Evolutionary conservation across 306 rosid species (phyloP), one percentile per base, ranked within the genome.

Genomic region (Quercus rubra): DNA sequence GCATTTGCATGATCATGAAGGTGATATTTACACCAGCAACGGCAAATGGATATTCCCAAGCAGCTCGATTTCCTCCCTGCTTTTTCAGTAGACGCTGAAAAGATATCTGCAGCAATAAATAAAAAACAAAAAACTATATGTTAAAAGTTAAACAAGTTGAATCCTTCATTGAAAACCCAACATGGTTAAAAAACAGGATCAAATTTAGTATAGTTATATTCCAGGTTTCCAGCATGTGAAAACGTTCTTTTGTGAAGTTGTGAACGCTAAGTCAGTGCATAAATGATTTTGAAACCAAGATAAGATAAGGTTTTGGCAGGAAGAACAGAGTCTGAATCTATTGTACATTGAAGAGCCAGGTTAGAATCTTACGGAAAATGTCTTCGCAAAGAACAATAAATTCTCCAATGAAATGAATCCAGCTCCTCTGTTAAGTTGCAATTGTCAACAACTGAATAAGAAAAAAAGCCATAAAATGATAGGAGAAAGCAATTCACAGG

Each of bases 381-480:
- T 89, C 86, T 94, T 91, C 0, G 97, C 97, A 63, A 94, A 94
- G 88, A 91, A 94, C 79, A 94, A 74, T 52, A 94, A 90, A 67
- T 94, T 94, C 91, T 94, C 98, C 94, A 94, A 86, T 20, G 98
- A 91, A 83, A 94, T 92, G 87, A 89, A 94, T 76, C 97, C 98
- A 74, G 94, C 94, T 75, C 94, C 97, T 87, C 97, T 92, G 89
- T 76, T 78, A 31, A 81, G n/a, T 74, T 31, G 55, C 83, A 81
- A 72, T 7, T 28, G 51, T 79, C n/a, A 55, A 75, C 25, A 81
- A 75, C 35, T 33, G 8, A 69, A 49, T 66, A 31, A 73, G 73
- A 68, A 74, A 76, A 41, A 41, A 41, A 67, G 31, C 57, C 10
- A 73, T 5, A 75, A 41, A 68, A 75, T 55, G 75, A 72, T 58